These are phyloP conservation scores for Plasmodium billcollinsi DNA, from an alignment of 169 alveolate genomes.

Conservation along the genomic window DNA sequence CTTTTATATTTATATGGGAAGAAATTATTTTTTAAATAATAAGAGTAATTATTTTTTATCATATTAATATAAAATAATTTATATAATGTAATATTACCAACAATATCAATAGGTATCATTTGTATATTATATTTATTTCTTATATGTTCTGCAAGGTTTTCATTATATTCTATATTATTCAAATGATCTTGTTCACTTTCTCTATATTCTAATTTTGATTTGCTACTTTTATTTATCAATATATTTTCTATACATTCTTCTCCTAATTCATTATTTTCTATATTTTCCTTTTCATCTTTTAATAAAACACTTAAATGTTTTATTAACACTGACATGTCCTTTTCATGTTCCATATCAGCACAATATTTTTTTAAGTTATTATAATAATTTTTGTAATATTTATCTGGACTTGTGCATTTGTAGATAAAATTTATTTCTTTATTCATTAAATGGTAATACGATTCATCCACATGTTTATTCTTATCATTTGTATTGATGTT, in stretches of 20 bases:
- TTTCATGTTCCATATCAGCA: constrained; percentile 11
- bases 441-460: constrained; percentile 21
- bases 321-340: constrained; percentile 4
- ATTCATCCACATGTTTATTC: constrained; percentile 7
- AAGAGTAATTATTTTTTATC: constrained; percentile 53
- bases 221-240: no score
- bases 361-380: background rate
- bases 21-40: constrained; percentile 62
- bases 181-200: background rate
- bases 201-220: background rate
- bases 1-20: constrained; percentile 30
- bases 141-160: background rate
- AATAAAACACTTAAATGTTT: background rate
- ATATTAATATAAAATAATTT: constrained; percentile 47
- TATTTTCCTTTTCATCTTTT: background rate
- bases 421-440: constrained; percentile 48
- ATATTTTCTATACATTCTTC: background rate
- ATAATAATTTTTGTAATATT: constrained; percentile 35
- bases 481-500: no score
- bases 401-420: constrained; percentile 33
- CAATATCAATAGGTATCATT: constrained; percentile 30
- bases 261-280: background rate
- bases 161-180: background rate
- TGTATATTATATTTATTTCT: background rate
- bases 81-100: constrained; percentile 1